phyloP scores from a whole-genome alignment of 2,329 filamentous ascomycete species.

The Podosphaera xanthii region DNA sequence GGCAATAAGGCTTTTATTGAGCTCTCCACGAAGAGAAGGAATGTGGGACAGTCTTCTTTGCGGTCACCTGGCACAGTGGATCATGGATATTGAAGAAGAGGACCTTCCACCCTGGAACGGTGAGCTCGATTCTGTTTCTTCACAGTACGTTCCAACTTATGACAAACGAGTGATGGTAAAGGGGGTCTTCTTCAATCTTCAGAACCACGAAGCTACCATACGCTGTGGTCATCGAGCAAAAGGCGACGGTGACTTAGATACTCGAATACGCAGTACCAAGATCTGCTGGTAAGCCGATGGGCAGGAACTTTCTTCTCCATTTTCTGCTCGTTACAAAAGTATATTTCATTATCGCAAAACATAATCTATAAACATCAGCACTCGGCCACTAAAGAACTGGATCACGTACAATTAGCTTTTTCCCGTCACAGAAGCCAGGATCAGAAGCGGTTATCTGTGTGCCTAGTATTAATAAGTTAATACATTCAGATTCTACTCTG shows the following conservation, averaged over 20 bases:
- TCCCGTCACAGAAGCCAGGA: too few species aligned
- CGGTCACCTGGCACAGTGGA: conserved; percentile 9
- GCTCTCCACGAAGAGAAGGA: conserved; percentile 12
- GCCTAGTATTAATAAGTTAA: too few species aligned
- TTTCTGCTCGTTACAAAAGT: too few species aligned
- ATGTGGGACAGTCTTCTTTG: conserved; percentile 15
- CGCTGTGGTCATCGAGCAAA: conserved; percentile 13
- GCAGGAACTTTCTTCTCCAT: too few species aligned
- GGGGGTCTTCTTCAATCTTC: conserved; percentile 15
- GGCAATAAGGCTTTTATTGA: conserved; percentile 10
- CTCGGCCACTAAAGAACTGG: too few species aligned
- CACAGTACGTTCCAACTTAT: conserved; percentile 7
- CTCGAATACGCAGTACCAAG: conserved; percentile 4
- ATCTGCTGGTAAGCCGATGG: conserved; percentile 1
- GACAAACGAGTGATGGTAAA: conserved; percentile 14
- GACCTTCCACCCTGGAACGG: conserved; percentile 15
- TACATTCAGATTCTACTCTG: too few species aligned
- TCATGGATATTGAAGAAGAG: conserved; percentile 18
- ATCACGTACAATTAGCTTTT: too few species aligned
- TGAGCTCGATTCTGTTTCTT: conserved; percentile 32
- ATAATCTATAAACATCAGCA: too few species aligned
- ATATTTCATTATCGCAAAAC: too few species aligned
- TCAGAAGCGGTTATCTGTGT: too few species aligned
- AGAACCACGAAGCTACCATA: conserved; percentile 11
- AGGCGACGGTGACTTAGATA: conserved; percentile 9